Conservation (phyloP, 164 flowering plant species). For the Stephania yunnanensis region DNA sequence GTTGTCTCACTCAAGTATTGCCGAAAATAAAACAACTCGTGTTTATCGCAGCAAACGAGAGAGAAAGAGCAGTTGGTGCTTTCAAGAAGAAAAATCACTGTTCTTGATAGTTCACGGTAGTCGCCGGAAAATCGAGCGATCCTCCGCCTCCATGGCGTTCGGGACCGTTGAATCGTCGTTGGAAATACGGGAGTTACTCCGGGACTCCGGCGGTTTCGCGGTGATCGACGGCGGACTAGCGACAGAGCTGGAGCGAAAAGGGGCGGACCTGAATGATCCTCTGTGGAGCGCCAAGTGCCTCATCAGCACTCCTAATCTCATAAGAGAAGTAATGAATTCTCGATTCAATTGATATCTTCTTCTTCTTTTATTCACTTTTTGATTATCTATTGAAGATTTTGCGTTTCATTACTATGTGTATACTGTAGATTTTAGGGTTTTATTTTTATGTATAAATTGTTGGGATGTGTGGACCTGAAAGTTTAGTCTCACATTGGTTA, state of each 20-base stretch:
- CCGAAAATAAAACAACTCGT: background rate
- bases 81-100: too few species aligned
- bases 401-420: background rate
- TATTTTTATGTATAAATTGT: too few species aligned
- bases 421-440: background rate
- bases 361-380: background rate
- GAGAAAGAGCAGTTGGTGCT: background rate
- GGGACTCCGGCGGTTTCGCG: slow-evolving; percentile 56
- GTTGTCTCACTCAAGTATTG: too few species aligned
- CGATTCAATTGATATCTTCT: too few species aligned
- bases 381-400: background rate
- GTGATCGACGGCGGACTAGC: slow-evolving; percentile 93
- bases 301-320: slow-evolving; percentile 65
- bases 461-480: too few species aligned
- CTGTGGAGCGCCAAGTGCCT: slow-evolving; percentile 98
- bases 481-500: too few species aligned
- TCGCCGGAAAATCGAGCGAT: background rate
- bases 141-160: background rate
- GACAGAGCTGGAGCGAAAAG: slow-evolving; percentile 86
- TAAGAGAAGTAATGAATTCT: slow-evolving; percentile 39
- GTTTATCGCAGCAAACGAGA: background rate
- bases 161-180: slow-evolving; percentile 13
- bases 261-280: slow-evolving; percentile 88
- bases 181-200: slow-evolving; percentile 43
- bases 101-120: background rate